Evolutionary conservation across 805 yeast species (phyloP), one percentile per base, ranked within the genome.

Genomic region (Limtongia smithiae): DNA sequence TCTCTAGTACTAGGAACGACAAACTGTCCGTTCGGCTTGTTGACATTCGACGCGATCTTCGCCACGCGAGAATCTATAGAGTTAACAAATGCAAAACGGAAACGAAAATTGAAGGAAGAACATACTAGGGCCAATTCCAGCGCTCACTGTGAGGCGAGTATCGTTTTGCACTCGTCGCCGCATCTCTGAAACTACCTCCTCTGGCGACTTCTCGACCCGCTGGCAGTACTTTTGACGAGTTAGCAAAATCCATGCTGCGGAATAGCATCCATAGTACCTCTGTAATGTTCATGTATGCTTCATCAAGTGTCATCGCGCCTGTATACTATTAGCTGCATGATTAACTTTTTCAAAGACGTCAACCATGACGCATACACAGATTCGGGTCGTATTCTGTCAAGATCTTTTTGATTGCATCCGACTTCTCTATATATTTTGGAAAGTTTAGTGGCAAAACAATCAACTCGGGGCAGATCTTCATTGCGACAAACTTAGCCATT

Each of bases 401-500:
- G 14, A 77, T 73, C 2, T 78, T 71, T 63, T 87, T 89, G 41
- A 93, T 79, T 8, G 66, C 67, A 20, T 75, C 71, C 0, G 97
- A 86, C 17, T 76, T 75, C 31, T 62, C 62, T 62, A 84, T 89
- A 63, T 90, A 90, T 12, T 77, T 75, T 4, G 74, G 79, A 65
- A 90, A 91, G 54, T 87, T 83, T 62, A 88, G 87, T 6, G 80
- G 82, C 15, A 91, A 59, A 20, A 79, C 72, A 0, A 79, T 68
- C 31, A 91, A 64, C 3, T 78, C 68, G 0, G 93, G 95, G 60
- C 97, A 86, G 30, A 78, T 51, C 33, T 68, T 65, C 52, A 68
- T 71, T 0, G 97, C 97, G 1, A 70, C 57, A 1, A 80, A 70
- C 1, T 86, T 77, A 95, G 97, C 93, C 93, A 84, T 86, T 0